These are phyloP conservation scores for Schizonepeta tenuifolia DNA, from an alignment of 257 asterid species.

Conservation along the genomic window DNA sequence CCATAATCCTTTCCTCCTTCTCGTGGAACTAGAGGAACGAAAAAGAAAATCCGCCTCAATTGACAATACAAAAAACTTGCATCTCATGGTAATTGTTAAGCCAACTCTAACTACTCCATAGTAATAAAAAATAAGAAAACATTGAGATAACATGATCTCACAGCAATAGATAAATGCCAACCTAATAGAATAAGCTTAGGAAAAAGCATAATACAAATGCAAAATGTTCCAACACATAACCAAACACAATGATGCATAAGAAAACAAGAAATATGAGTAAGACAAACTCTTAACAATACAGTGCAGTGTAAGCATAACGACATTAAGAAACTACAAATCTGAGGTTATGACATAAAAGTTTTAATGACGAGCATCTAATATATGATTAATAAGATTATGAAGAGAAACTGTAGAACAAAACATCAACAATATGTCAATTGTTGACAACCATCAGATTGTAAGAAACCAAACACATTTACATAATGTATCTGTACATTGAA, in stretches of 20 bases:
- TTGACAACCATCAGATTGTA: not conserved
- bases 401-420: not conserved
- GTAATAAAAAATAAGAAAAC: not conserved
- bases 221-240: not conserved
- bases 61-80: not conserved
- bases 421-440: no score
- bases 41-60: not conserved
- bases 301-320: not conserved
- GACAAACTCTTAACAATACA: not conserved
- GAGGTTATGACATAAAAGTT: not conserved
- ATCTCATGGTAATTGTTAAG: not conserved
- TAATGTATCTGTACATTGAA: not conserved
- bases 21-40: slow-evolving; percentile 3
- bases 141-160: slow-evolving; percentile 11
- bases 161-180: slow-evolving; percentile 7
- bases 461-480: not conserved
- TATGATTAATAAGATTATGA: not conserved
- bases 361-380: not conserved
- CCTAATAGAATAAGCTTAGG: not conserved
- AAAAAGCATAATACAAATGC: not conserved
- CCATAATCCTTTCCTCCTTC: slow-evolving; percentile 42
- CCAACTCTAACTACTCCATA: slow-evolving; percentile 20
- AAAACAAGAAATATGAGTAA: not conserved
- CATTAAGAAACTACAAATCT: not conserved
- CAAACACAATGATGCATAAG: not conserved